These are phyloP conservation scores for Acacia confusa DNA, from an alignment of 306 rosid species.

Conservation along the genomic window DNA sequence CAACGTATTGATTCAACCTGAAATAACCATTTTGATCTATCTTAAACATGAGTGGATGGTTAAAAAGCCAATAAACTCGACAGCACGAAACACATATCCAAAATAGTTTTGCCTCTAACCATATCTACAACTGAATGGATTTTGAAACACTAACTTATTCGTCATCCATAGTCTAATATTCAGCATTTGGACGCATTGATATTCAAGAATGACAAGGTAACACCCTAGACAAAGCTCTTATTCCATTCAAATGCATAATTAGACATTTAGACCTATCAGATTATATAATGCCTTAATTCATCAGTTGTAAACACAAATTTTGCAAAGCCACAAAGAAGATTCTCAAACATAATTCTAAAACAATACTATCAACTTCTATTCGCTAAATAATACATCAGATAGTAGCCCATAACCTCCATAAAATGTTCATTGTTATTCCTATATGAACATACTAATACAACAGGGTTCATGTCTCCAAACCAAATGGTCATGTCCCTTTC, in stretches of 20 bases:
- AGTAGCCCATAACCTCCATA: neutral
- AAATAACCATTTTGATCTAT: neutral
- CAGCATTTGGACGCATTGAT: neutral
- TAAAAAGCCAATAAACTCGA: neutral
- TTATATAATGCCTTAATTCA: neutral
- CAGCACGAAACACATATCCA: neutral
- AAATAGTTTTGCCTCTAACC: neutral
- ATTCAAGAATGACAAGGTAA: neutral
- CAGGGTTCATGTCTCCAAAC: neutral
- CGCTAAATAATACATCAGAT: neutral
- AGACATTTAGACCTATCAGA: neutral
- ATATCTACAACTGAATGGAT: neutral
- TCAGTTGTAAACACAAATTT: slow-evolving; percentile 6
- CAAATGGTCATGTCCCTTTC: neutral
- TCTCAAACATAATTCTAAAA: slow-evolving; percentile 17
- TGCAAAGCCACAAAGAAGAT: neutral
- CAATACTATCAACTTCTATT: neutral
- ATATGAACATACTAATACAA: neutral
- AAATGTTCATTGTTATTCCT: neutral
- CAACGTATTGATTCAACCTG: neutral
- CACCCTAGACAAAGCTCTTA: neutral
- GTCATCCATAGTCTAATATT: neutral
- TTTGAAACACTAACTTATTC: neutral
- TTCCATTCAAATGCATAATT: neutral
- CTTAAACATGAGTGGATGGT: neutral